phyloP scores from a whole-genome alignment of 2,329 filamentous ascomycete genomes.

The Ascochyta koolunga region DNA sequence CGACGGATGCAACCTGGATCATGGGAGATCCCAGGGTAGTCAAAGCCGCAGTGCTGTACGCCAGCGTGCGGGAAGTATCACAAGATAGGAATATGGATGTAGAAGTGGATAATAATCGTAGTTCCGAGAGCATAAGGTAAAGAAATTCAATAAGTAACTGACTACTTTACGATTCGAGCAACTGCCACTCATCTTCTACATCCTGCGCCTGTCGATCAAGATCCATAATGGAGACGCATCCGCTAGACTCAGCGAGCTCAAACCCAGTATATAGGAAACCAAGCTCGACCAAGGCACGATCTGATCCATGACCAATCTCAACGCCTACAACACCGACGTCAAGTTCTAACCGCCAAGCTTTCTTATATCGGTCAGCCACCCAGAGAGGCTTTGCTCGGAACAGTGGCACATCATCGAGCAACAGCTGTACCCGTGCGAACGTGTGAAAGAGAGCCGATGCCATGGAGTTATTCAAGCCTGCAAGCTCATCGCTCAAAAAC shows the following conservation, averaged over 20 bases:
- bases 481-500: not conserved
- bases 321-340: slow-evolving; percentile 13
- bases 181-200: slow-evolving; percentile 9
- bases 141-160: not conserved
- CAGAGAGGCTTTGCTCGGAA: slow-evolving; percentile 3
- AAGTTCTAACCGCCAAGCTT: slow-evolving; percentile 22
- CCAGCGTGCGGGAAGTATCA: slow-evolving; percentile 32
- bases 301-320: not conserved
- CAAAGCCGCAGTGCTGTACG: slow-evolving; percentile 24
- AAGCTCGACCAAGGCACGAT: slow-evolving; percentile 6
- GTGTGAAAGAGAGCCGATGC: not conserved
- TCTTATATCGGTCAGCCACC: not conserved
- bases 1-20: not conserved
- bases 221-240: not conserved
- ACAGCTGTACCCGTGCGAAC: not conserved
- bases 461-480: not conserved
- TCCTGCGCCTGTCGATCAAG: not conserved
- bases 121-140: not conserved
- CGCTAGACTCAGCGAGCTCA: slow-evolving; percentile 7
- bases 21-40: slow-evolving; percentile 10
- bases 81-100: slow-evolving; percentile 1
- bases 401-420: not conserved
- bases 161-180: not conserved
- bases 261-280: not conserved
- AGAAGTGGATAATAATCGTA: too few species aligned